A percentile compares a stretch with the other conserved stretches of the same genome.
Evolutionary conservation across 2,329 filamentous ascomycete genomes (phyloP).

Genomic region (Aureobasidium sp.): DNA sequence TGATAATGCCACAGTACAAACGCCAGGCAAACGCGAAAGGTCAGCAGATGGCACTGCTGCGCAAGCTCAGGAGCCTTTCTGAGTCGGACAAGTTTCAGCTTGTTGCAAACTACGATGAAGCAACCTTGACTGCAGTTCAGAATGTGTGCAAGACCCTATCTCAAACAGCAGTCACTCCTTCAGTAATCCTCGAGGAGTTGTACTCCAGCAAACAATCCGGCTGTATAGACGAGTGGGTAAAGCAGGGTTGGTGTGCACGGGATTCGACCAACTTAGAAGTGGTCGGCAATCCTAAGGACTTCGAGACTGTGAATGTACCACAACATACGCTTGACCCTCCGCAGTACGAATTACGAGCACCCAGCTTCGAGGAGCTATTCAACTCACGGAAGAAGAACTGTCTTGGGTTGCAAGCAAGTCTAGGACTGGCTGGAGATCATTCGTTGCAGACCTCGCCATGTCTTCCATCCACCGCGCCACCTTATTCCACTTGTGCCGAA

Average conservation of each 20-base stretch:
- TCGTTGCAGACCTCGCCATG: background rate
- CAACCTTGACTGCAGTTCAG: background rate
- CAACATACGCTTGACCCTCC: too few species aligned
- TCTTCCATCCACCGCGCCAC: background rate
- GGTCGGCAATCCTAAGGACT: background rate
- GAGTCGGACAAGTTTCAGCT: background rate
- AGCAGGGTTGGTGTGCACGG: conserved; percentile 6
- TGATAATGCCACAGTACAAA: conserved; percentile 3
- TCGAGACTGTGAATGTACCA: too few species aligned
- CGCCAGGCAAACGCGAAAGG: background rate
- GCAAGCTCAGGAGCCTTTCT: background rate
- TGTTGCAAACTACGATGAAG: background rate
- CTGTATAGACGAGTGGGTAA: background rate
- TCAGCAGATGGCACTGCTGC: background rate
- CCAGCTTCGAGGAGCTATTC: background rate
- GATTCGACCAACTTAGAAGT: background rate
- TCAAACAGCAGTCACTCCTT: background rate
- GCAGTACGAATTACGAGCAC: background rate
- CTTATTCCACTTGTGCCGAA: background rate
- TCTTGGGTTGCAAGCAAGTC: background rate
- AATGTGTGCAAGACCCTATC: background rate
- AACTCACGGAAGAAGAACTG: too few species aligned
- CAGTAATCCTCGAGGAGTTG: background rate
- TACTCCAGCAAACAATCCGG: background rate
- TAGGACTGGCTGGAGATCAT: background rate